A percentile compares a stretch with the other conserved stretches of the same genome.
Conservation (phyloP, 176 grass and related monocot genomes). For the sorghum (Sorghum bicolor) region DNA sequence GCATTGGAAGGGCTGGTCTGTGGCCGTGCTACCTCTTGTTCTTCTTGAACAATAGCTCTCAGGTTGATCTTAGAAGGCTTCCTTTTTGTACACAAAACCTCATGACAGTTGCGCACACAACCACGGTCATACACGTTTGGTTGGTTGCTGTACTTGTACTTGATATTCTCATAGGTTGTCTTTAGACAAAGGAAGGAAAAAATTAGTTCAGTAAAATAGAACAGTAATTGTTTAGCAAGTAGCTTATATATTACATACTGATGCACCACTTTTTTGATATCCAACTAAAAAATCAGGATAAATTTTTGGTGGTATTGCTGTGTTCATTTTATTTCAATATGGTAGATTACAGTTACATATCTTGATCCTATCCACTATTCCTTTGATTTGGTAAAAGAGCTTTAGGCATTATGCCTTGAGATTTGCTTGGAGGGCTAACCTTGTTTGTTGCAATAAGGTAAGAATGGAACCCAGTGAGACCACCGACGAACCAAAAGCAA, state of each 20-base stretch:
- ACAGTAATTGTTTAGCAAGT: background rate
- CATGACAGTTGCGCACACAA: slow-evolving; percentile 48
- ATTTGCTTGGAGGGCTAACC: slow-evolving; percentile 34
- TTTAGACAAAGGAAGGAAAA: slow-evolving; percentile 32
- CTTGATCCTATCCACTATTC: background rate
- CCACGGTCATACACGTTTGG: slow-evolving; percentile 41
- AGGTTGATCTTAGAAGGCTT: slow-evolving; percentile 67
- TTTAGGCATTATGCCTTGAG: background rate
- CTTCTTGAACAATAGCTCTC: slow-evolving; percentile 51
- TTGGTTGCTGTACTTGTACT: slow-evolving; percentile 50
- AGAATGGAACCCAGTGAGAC: slow-evolving; percentile 73
- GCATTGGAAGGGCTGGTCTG: slow-evolving; percentile 14
- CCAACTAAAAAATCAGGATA: background rate
- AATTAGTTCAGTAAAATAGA: slow-evolving; percentile 8
- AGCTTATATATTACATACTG: background rate
- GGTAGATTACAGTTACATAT: background rate
- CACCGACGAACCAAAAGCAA: slow-evolving; percentile 73
- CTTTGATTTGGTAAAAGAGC: background rate
- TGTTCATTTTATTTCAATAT: slow-evolving; percentile 11
- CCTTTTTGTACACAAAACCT: slow-evolving; percentile 55
- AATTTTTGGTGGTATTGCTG: background rate
- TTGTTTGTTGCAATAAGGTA: slow-evolving; percentile 71
- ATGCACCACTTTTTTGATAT: background rate
- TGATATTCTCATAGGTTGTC: slow-evolving; percentile 74
- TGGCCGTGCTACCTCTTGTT: slow-evolving; percentile 28